Evolutionary conservation across 2,329 filamentous ascomycete genomes (phyloP), one percentile per base, ranked within the genome.

Genomic region (Dryadomyces quercivorus): DNA sequence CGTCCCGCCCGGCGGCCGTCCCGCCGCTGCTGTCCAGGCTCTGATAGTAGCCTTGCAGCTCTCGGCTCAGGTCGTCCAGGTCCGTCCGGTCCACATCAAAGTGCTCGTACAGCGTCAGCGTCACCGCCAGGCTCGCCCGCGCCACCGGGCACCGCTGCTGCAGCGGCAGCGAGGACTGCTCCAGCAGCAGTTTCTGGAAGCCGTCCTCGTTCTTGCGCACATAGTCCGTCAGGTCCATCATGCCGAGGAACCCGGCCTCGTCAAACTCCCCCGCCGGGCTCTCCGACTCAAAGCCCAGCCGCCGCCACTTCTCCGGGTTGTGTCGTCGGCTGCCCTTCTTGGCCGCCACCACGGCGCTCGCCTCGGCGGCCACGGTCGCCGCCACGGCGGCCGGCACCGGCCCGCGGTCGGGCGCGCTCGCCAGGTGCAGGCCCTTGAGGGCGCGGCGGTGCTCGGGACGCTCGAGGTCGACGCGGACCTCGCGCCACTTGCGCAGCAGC

Each of bases 141-240:
- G 91, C 90, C 59, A 98, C 77, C 1, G 93, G 93, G 66, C 91
- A 96, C 42, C 92, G 81, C 65, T 89, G 81, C 52, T 81, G 73
- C 21, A 80, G 63, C 1, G 86, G 80, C 63, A 82, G 82, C 7
- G 84, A 82, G 3, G 88, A 85, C 69, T 98, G 93, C 69, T 98
- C 93, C 40, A 96, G 73, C 16, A 98, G 72, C 61, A 95, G 75
- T 70, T 95, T 96, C 66, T 95, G 91, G 62, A 95, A 97, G 12
- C 82, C 82, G 65, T 96, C 91, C 66, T 95, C 89, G 64, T 95
- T 85, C 65, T 90, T 95, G 63, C 86, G 81, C 50, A 95, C 89
- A 66, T 89, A 98, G 67, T 97, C 91, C 2, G 90, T 88, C 63
- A 98, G 70, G 67, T 98, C 93, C 91, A 98, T 97, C 81, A 98